phyloP scores from a whole-genome alignment of 192 early-diverging fungal genomes.

The Mortierella claussenii region DNA sequence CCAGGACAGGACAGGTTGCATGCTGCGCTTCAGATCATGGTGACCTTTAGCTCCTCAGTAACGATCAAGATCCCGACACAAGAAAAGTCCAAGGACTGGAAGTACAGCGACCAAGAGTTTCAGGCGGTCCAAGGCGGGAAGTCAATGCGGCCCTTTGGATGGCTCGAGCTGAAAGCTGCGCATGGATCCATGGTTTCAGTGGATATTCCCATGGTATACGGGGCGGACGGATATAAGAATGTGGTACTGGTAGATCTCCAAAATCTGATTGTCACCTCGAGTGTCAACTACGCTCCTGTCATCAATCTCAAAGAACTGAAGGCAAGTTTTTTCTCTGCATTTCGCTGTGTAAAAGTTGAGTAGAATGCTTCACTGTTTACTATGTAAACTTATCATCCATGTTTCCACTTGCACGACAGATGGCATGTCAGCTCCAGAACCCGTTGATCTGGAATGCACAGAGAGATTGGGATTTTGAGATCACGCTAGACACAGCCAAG shows the following conservation, averaged over 20 bases:
- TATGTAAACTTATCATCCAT: background rate
- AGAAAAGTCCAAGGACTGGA: constrained; percentile 83
- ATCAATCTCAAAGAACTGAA: constrained; percentile 61
- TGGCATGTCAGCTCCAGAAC: constrained; percentile 63
- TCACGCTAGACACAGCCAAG: constrained; percentile 54
- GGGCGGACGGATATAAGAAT: constrained; percentile 65
- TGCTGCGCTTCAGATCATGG: constrained; percentile 63
- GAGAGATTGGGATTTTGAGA: constrained; percentile 73
- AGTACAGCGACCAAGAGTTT: constrained; percentile 54
- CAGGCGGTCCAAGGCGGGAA: constrained; percentile 40
- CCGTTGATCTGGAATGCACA: constrained; percentile 79
- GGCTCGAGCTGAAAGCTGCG: constrained; percentile 72
- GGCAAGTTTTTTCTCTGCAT: constrained; percentile 37
- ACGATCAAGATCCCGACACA: constrained; percentile 71
- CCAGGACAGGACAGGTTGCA: constrained; percentile 69
- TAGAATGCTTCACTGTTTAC: background rate
- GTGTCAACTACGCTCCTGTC: constrained; percentile 74
- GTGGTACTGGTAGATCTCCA: constrained; percentile 60
- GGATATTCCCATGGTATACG: constrained; percentile 66
- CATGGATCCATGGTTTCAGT: constrained; percentile 63
- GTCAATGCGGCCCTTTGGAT: constrained; percentile 70
- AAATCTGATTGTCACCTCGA: constrained; percentile 63
- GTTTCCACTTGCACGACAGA: constrained; percentile 42
- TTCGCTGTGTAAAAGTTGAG: background rate
- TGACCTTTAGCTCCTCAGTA: constrained; percentile 70